Evolutionary conservation across 2,329 filamentous ascomycete genomes (phyloP), one percentile per base, ranked within the genome.

Genomic region (Phaeosphaeriaceae sp.): DNA sequence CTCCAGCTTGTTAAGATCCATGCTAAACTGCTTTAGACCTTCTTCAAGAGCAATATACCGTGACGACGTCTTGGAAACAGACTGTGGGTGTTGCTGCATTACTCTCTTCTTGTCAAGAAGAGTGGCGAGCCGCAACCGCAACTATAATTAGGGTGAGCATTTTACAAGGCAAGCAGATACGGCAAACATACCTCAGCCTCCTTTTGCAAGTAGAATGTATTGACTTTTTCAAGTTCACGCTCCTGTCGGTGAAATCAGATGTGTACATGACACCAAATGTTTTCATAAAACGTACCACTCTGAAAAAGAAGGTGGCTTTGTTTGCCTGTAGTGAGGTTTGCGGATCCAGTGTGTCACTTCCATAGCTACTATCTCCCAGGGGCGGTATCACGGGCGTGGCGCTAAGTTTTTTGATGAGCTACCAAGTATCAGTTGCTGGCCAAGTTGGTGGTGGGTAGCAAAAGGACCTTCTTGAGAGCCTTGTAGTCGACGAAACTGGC

Each of bases 401-500:
- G 68, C 92, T 96, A 65, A 97, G 86, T 77, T 94, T 94, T 77
- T 97, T 97, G 81, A 97, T 99, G 77, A 97, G 90, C 93, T 97
- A 76, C 67, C 50, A 32, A 33, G 37, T 17, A 60, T 58, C 48
- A 60, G 54, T 34, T 26, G 28, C 17, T n/a, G 29, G 18, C 23
- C 18, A 36, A 28, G 46, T 16, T 29, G 32, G 28, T 34, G 23
- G 17, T 38, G 43, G 39, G 46, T 35, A 39, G 36, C 16, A 33
- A 47, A 49, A 77, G 56, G 72, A 96, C 94, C 90, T 97, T 97
- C 78, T 99, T 99, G 64, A 99, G 82, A 52, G 92, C 92, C 79
- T 99, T 99, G 81, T 99, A 99, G 78, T 99, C 97, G 66, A 97
- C 92, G 73, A 99, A 99, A 77, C 92, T 97, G 59, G 93, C 92